Conservation (phyloP, 176 grass and related monocot species). For the Triticum urartu region DNA sequence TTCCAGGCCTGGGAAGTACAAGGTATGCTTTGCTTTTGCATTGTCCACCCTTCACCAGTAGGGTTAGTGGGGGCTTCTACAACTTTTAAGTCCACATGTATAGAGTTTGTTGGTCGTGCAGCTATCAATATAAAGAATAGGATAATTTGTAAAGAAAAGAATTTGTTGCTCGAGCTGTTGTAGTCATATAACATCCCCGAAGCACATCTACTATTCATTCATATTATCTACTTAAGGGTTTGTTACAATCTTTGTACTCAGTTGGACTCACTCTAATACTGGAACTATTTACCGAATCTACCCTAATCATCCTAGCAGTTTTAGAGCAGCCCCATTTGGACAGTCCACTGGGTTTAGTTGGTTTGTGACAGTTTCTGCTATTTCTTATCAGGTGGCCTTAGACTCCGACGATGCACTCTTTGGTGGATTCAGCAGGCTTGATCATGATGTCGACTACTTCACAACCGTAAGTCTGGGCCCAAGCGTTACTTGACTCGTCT, state of each 20-base stretch:
- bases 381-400: slow-evolving; percentile 60
- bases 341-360: not conserved
- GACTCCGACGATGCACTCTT: slow-evolving; percentile 89
- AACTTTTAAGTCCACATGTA: not conserved
- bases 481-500: not conserved
- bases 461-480: slow-evolving; percentile 59
- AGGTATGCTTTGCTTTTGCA: slow-evolving; percentile 52
- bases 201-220: not conserved
- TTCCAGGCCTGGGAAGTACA: slow-evolving; percentile 90
- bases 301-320: not conserved
- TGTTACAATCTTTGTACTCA: not conserved
- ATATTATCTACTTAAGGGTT: not conserved
- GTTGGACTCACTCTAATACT: slow-evolving; percentile 2
- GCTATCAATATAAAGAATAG: not conserved
- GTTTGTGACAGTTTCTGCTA: slow-evolving; percentile 9
- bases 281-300: not conserved
- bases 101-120: slow-evolving; percentile 3
- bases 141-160: not conserved
- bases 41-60: not conserved
- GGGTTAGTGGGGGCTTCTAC: not conserved
- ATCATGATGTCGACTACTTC: slow-evolving; percentile 86
- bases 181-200: not conserved
- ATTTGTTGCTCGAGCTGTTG: not conserved
- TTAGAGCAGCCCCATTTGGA: not conserved
- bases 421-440: slow-evolving; percentile 76